A percentile compares a stretch with the other conserved stretches of the same genome.
These are phyloP conservation scores for Talaromyces sp. DNA, from an alignment of 2,329 filamentous ascomycete species.

Conservation along the genomic window DNA sequence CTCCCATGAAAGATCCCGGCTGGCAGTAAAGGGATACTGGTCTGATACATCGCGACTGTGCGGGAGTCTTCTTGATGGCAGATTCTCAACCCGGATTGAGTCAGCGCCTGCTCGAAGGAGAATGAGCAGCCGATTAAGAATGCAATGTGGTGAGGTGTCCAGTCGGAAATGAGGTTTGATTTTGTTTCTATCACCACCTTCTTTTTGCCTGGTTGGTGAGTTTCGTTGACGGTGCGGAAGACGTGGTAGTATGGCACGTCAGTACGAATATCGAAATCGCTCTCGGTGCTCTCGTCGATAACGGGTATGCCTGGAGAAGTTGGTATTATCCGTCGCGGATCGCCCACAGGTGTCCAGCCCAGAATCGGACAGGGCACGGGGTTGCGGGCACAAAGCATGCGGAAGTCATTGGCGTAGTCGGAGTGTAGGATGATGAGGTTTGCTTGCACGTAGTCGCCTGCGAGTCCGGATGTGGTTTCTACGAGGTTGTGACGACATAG, in stretches of 20 bases:
- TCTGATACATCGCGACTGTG: conserved; percentile 62
- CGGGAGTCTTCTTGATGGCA: conserved; percentile 49
- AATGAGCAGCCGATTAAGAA: conserved; percentile 64
- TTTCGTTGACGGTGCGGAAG: conserved; percentile 36
- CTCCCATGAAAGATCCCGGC: conserved; percentile 56
- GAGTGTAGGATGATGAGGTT: conserved; percentile 61
- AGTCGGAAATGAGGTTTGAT: conserved; percentile 49
- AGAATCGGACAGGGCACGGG: conserved; percentile 62
- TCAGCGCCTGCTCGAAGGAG: conserved; percentile 60
- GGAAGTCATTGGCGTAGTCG: conserved; percentile 57
- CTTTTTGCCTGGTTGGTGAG: background rate
- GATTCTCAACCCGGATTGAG: conserved; percentile 49
- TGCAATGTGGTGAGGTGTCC: conserved; percentile 58
- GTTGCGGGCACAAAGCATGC: conserved; percentile 58
- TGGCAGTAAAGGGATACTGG: conserved; percentile 54
- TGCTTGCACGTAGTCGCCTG: conserved; percentile 57
- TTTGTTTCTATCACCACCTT: conserved; percentile 35
- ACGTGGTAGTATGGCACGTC: conserved; percentile 60
- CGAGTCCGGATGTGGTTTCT: conserved; percentile 53
- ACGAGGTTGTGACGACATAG: conserved; percentile 43
- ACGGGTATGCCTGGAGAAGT: background rate
- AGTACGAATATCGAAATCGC: conserved; percentile 54
- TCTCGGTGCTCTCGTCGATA: background rate
- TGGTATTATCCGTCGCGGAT: conserved; percentile 19
- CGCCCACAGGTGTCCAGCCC: conserved; percentile 43